phyloP scores from a whole-genome alignment of 306 rosid species.

The Gynostemma pentaphyllum region DNA sequence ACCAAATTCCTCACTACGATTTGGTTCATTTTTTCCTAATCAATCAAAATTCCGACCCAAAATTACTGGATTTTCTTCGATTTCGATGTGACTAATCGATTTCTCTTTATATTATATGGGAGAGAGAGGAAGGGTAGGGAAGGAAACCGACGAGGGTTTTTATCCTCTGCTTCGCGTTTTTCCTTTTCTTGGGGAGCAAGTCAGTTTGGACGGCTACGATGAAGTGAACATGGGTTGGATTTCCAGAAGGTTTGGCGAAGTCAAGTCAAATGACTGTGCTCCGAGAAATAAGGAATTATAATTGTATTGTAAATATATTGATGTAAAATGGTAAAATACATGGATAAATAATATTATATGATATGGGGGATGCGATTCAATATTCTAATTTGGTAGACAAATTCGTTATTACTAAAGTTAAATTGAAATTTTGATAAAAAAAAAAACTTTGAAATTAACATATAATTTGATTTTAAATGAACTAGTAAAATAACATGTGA shows the following conservation, averaged over 20 bases:
- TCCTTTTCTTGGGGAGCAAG: not conserved
- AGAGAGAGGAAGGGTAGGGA: not conserved
- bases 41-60: not conserved
- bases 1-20: conserved; percentile 25
- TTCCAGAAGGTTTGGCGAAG: not conserved
- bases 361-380: too few species aligned
- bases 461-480: too few species aligned
- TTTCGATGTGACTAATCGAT: not conserved
- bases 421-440: too few species aligned
- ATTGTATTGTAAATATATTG: too few species aligned
- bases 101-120: not conserved
- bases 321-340: too few species aligned
- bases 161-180: not conserved
- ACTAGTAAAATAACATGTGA: too few species aligned
- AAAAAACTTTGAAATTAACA: too few species aligned
- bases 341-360: too few species aligned
- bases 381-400: too few species aligned
- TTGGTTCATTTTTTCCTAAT: conserved; percentile 30
- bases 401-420: too few species aligned
- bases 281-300: not conserved
- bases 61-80: not conserved
- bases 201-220: not conserved
- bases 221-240: not conserved
- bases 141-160: not conserved
- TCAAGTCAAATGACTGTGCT: not conserved